These are phyloP conservation scores for Trichophyton rubrum DNA, from an alignment of 2,329 filamentous ascomycete species.

Conservation along the genomic window DNA sequence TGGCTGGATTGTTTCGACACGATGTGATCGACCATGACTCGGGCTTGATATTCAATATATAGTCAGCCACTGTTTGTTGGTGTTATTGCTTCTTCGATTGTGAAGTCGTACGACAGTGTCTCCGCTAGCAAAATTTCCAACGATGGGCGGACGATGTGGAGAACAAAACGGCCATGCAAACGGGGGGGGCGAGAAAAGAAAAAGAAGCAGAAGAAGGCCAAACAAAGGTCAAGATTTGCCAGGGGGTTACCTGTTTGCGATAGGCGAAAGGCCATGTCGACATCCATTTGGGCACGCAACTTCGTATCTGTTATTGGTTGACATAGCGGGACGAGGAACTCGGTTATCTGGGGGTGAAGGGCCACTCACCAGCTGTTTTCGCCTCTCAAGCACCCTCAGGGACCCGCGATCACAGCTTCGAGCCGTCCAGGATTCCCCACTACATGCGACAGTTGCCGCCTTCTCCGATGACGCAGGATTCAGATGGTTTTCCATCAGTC, in stretches of 20 bases:
- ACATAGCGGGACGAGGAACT: not conserved
- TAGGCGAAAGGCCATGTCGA: not conserved
- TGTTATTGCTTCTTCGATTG: not conserved
- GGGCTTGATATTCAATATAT: not conserved
- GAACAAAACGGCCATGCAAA: not conserved
- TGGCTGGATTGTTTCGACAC: not conserved
- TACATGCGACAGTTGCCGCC: not conserved
- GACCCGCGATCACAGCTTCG: not conserved
- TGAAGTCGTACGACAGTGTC: not conserved
- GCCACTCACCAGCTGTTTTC: not conserved
- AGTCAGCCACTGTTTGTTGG: not conserved
- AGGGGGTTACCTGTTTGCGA: not conserved
- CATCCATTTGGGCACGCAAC: not conserved
- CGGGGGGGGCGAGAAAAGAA: not conserved
- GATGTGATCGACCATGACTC: not conserved
- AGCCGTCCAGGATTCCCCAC: not conserved
- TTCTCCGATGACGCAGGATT: slow-evolving; percentile 2
- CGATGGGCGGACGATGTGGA: not conserved
- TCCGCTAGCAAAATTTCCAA: not conserved
- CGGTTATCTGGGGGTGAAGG: not conserved
- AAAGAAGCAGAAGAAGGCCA: not conserved
- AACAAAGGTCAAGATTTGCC: not conserved
- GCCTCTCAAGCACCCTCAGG: not conserved
- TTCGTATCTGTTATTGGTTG: not conserved
- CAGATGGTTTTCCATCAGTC: not conserved